Evolutionary conservation across 2,329 filamentous ascomycete species (phyloP).

Genomic region (Colletotrichum destructivum): DNA sequence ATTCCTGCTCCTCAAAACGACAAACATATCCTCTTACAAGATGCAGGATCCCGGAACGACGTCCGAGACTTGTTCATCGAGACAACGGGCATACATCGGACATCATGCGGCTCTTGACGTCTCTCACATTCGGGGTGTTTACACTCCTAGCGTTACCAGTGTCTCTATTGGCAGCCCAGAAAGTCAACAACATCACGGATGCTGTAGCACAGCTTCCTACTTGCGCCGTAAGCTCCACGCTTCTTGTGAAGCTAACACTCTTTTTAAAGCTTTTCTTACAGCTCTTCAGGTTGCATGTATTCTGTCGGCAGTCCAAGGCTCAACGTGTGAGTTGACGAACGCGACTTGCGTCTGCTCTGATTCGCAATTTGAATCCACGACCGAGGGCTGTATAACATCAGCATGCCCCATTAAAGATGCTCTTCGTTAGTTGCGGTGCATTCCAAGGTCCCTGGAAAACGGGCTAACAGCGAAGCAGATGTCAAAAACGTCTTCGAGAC

Average conservation of each 20-base stretch:
- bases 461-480: constrained; percentile 5
- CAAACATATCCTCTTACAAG: neutral
- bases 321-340: constrained; percentile 28
- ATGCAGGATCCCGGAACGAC: neutral
- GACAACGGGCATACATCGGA: neutral
- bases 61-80: neutral
- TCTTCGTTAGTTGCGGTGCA: constrained; percentile 21
- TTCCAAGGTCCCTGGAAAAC: neutral
- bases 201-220: constrained; percentile 46
- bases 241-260: neutral
- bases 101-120: constrained; percentile 25
- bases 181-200: constrained; percentile 18
- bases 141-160: constrained; percentile 1
- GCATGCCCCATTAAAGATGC: constrained; percentile 31
- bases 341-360: constrained; percentile 31
- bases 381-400: constrained; percentile 30
- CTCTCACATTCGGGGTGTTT: constrained; percentile 15
- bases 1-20: constrained; percentile 10
- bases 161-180: constrained; percentile 25
- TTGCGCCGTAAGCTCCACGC: constrained; percentile 48
- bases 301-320: constrained; percentile 20
- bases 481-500: constrained; percentile 30
- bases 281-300: constrained; percentile 25
- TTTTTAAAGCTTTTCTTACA: neutral
- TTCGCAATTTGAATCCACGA: constrained; percentile 21